These are phyloP conservation scores for Saccharomyces eubayanus DNA, from an alignment of 805 yeast species.

Conservation along the genomic window DNA sequence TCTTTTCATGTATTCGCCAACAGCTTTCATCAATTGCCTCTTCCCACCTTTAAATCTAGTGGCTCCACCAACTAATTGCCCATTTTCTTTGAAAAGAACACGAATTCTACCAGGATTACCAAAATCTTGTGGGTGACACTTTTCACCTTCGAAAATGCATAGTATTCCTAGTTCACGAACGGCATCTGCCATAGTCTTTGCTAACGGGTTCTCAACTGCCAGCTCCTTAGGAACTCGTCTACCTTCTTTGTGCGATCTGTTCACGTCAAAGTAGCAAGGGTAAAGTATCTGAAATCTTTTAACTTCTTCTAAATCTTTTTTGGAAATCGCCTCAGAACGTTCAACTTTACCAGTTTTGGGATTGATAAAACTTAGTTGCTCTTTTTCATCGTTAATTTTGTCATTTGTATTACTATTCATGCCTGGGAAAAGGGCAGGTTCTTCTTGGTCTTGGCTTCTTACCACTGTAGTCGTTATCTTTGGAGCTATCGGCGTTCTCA, in stretches of 20 bases:
- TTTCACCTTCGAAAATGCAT: slow-evolving; percentile 62
- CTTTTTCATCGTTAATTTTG: neutral
- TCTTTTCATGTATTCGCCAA: slow-evolving; percentile 51
- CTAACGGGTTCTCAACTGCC: slow-evolving; percentile 84
- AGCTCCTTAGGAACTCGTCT: slow-evolving; percentile 62
- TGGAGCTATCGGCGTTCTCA: slow-evolving; percentile 66
- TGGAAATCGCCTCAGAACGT: slow-evolving; percentile 31
- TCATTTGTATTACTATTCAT: neutral
- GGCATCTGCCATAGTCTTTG: slow-evolving; percentile 75
- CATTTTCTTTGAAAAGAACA: slow-evolving; percentile 52
- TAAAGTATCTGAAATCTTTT: slow-evolving; percentile 67
- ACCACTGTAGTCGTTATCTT: slow-evolving; percentile 51
- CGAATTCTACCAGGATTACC: slow-evolving; percentile 97
- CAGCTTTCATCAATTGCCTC: slow-evolving; percentile 52
- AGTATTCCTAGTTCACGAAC: slow-evolving; percentile 31
- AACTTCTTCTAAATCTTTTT: slow-evolving; percentile 55
- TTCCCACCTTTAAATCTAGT: slow-evolving; percentile 37
- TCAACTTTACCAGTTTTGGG: slow-evolving; percentile 27
- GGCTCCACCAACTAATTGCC: slow-evolving; percentile 31
- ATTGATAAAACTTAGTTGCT: slow-evolving; percentile 18
- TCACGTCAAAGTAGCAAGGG: slow-evolving; percentile 86
- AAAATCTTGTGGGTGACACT: slow-evolving; percentile 91
- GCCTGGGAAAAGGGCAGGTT: neutral
- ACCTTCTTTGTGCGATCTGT: slow-evolving; percentile 70
- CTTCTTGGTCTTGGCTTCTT: slow-evolving; percentile 49